Percentiles rank a stretch among this genome's conserved stretches.
phyloP scores from a whole-genome alignment of 257 asterid genomes.

The Lycium barbarum region DNA sequence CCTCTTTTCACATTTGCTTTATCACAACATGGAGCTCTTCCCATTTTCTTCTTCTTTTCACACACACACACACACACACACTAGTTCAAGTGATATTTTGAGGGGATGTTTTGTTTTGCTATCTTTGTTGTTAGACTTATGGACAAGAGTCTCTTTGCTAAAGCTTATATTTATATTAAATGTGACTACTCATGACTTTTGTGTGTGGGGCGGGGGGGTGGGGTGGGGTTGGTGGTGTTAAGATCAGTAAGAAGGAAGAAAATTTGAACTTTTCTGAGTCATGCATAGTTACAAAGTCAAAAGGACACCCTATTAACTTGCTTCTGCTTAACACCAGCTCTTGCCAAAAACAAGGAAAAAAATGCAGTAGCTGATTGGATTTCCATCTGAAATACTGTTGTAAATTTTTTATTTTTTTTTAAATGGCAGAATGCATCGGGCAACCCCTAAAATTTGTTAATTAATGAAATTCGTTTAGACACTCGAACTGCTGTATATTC shows the following conservation, averaged over 20 bases:
- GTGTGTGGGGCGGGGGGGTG: neutral
- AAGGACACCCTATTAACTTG: slow-evolving; percentile 38
- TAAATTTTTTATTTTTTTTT: too few relatives aligned
- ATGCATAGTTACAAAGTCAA: slow-evolving; percentile 50
- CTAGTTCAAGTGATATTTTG: slow-evolving; percentile 32
- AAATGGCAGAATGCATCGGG: too few relatives aligned
- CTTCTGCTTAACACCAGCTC: neutral
- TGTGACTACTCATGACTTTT: neutral
- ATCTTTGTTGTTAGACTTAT: neutral
- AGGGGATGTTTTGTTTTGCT: neutral
- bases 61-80: neutral
- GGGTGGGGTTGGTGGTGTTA: neutral
- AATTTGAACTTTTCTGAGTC: slow-evolving; percentile 23
- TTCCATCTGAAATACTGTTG: neutral
- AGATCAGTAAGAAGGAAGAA: slow-evolving; percentile 34
- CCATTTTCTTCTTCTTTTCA: slow-evolving; percentile 54
- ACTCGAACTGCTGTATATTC: too few relatives aligned
- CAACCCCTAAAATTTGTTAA: too few relatives aligned
- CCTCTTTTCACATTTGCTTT: slow-evolving; percentile 93
- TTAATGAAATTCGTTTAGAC: too few relatives aligned
- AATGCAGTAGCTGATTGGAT: neutral
- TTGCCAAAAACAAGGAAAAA: neutral
- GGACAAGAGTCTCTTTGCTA: neutral
- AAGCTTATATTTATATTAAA: slow-evolving; percentile 20
- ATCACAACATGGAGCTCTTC: slow-evolving; percentile 97